Evolutionary conservation across 83 land plant species (phyloP).

Genomic region (Diphasiastrum complanatum): DNA sequence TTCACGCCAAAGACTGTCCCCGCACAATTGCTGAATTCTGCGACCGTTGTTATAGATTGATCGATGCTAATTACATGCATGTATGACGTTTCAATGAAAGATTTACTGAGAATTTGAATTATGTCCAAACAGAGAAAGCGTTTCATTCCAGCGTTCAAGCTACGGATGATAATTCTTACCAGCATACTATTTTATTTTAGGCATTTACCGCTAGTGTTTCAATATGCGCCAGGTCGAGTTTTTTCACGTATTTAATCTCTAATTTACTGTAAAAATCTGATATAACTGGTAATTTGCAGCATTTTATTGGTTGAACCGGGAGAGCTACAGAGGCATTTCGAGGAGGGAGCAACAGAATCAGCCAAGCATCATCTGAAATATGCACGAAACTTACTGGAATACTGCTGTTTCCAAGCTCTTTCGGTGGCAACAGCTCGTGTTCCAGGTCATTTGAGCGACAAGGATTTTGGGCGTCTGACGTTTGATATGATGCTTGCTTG

Average conservation of each 20-base stretch:
- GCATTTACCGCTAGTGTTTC: not conserved
- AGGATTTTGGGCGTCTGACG: slow-evolving; percentile 1
- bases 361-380: not conserved
- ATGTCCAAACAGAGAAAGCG: not conserved
- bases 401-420: not conserved
- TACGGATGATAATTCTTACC: too few species aligned
- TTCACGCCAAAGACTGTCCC: not conserved
- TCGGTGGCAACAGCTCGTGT: slow-evolving; percentile 5
- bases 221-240: not conserved
- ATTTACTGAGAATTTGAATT: too few species aligned
- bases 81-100: not conserved
- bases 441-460: not conserved
- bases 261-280: not conserved
- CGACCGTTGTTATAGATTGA: too few species aligned
- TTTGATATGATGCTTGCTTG: slow-evolving; percentile 11
- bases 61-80: too few species aligned
- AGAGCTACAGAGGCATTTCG: slow-evolving; percentile 1
- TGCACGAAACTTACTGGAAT: slow-evolving; percentile 5
- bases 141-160: too few species aligned
- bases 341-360: not conserved
- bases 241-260: not conserved
- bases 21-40: not conserved
- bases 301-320: not conserved
- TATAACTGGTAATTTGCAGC: too few species aligned
- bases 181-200: not conserved